A percentile compares a stretch with the other conserved stretches of the same genome.
Evolutionary conservation across 73 alveolate species (phyloP).

Genomic region (Tetrahymena malaccensis): DNA sequence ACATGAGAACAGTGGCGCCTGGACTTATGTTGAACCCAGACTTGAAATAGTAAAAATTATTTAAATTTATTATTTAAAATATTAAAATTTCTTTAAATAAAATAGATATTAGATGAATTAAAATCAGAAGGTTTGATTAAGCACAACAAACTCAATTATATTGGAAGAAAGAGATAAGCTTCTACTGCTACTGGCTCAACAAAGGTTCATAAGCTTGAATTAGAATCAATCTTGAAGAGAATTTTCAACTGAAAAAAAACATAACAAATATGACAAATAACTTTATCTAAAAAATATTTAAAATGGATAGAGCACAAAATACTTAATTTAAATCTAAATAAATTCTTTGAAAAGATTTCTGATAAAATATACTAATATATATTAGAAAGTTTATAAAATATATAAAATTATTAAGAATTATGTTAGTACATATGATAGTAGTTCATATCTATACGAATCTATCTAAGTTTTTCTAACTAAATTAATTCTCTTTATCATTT

Average conservation of each 20-base stretch:
- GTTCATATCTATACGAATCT: no score
- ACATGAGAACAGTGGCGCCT: conserved; percentile 69
- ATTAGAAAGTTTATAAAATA: not conserved
- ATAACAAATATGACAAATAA: not conserved
- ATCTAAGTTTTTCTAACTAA: no score
- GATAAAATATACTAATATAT: not conserved
- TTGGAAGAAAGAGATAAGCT: conserved; percentile 66
- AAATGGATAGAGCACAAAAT: not conserved
- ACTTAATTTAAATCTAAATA: not conserved
- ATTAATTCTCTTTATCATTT: no score
- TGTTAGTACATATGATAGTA: no score
- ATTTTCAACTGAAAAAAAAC: conserved; percentile 31
- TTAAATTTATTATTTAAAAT: no score
- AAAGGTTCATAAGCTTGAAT: conserved; percentile 55
- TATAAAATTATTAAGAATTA: no score
- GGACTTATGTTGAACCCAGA: conserved; percentile 63
- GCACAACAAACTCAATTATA: conserved; percentile 31
- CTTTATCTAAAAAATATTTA: not conserved
- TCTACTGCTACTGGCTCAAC: conserved; percentile 85
- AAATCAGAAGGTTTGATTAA: conserved; percentile 3
- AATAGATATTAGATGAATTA: conserved; percentile 6
- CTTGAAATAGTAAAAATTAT: conserved; percentile 24
- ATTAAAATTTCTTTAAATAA: not conserved
- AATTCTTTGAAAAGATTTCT: not conserved
- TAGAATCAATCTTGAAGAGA: conserved; percentile 38